Evolutionary conservation across 2,329 filamentous ascomycete genomes (phyloP), one percentile per base, ranked within the genome.

Genomic region (Nemania abortiva): DNA sequence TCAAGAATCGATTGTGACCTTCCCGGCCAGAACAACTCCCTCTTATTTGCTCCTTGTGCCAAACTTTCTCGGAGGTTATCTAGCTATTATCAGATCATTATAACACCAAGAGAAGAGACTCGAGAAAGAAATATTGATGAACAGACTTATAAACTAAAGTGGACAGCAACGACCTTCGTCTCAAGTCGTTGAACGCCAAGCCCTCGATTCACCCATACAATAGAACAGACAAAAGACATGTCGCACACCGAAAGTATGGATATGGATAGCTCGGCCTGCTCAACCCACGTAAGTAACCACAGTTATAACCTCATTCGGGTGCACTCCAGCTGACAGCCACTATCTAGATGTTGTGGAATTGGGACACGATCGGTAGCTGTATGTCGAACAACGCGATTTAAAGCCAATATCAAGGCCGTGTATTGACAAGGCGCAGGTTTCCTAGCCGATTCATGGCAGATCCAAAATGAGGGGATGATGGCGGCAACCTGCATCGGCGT

Each of bases 291-390:
- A 11, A 60, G 70, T 65, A 22, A 15, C 22, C 9, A 27, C 9
- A 6, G 11, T 29, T 24, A 13, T 7, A 5, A 31, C n/a, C 18
- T 60, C 56, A 34, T 61, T 53, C 27, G 54, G 54, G 18, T 68
- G 65, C 61, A 66, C 50, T 55, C 58, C 59, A 47, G 61, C 72
- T 68, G 22, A 68, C 55, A 22, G n/a, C 63, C 34, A 63, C 56
- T 63, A 15, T 59, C 31, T 65, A 84, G 82, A 84, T 84, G 82
- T 72, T 83, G 20, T 83, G 81, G 81, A 84, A 83, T 72, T 83
- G 82, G 80, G 78, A 82, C 70, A 82, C 80, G 0, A 77, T 82
- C 66, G 81, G 81, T 63, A 76, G 81, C 37, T 83, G 82, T 78
- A 75, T 10, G 76, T 53, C 31, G n/a, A 63, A 47, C 27, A 63